phyloP scores from a whole-genome alignment of 164 flowering plant genomes.

The Cinnamomum chago region DNA sequence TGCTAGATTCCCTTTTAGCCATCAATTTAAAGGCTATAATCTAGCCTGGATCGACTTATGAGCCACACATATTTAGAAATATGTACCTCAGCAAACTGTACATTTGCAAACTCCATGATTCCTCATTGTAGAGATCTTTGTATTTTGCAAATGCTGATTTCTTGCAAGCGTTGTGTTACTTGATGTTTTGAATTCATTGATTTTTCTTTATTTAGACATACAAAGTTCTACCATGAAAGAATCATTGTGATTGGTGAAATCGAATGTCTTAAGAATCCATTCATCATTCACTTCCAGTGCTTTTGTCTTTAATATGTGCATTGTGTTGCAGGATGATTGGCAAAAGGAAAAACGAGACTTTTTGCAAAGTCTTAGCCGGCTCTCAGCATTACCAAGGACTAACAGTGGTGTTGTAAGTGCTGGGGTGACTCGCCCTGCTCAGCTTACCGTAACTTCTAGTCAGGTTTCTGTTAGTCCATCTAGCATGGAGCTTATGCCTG shows the following conservation, averaged over 20 bases:
- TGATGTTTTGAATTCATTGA: too few species aligned
- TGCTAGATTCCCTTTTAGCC: neutral
- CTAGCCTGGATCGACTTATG: neutral
- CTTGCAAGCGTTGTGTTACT: neutral
- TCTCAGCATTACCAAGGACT: constrained; percentile 73
- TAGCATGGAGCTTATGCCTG: constrained; percentile 46
- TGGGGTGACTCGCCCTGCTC: constrained; percentile 40
- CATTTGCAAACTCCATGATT: neutral
- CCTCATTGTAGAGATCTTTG: neutral
- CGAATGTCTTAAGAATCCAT: neutral
- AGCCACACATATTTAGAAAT: neutral
- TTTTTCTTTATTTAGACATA: too few species aligned
- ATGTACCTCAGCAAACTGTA: neutral
- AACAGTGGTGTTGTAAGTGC: constrained; percentile 38
- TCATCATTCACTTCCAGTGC: neutral
- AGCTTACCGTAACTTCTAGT: constrained; percentile 47
- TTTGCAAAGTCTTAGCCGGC: constrained; percentile 83
- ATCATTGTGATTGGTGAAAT: neutral
- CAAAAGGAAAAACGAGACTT: constrained; percentile 87
- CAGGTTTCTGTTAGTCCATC: constrained; percentile 44
- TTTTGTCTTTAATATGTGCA: constrained; percentile 3
- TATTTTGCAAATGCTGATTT: neutral
- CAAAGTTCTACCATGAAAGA: neutral
- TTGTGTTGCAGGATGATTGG: constrained; percentile 81
- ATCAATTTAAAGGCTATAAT: neutral